Conservation (phyloP, 23 red algal species). For the Gracilaria gracilis region DNA sequence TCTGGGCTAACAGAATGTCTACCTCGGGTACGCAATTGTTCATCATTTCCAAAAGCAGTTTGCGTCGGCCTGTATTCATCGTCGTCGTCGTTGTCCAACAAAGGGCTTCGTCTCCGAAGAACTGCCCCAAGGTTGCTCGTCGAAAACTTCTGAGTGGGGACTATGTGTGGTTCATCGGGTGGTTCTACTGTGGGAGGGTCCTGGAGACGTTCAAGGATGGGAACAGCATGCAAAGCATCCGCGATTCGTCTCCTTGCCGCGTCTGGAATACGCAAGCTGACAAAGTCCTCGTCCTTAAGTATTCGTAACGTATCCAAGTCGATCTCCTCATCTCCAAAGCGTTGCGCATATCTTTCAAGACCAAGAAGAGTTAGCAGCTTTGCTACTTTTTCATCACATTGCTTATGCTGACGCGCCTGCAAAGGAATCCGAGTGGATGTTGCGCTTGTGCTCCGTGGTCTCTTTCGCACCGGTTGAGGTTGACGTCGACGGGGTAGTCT, state of each 20-base stretch:
- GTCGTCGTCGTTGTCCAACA: slow-evolving; percentile 10
- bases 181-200: neutral
- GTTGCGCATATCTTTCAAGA: slow-evolving; percentile 35
- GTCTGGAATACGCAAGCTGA: slow-evolving; percentile 54
- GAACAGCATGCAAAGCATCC: slow-evolving; percentile 71
- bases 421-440: neutral
- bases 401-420: neutral
- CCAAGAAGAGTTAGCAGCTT: slow-evolving; percentile 20
- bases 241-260: slow-evolving; percentile 61
- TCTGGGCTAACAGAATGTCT: neutral
- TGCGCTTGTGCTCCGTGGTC: neutral
- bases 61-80: slow-evolving; percentile 39
- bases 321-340: slow-evolving; percentile 70
- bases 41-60: neutral
- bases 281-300: slow-evolving; percentile 48
- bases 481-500: neutral
- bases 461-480: slow-evolving; percentile 7
- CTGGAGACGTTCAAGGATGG: slow-evolving; percentile 35
- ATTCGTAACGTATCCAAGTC: slow-evolving; percentile 64
- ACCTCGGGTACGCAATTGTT: neutral
- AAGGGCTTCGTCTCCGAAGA: neutral
- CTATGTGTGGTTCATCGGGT: neutral
- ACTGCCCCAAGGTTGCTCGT: slow-evolving; percentile 6
- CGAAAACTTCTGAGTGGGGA: slow-evolving; percentile 33
- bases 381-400: neutral